phyloP scores from a whole-genome alignment of 768 basidiomycete species.

The Fomitopsis serialis region DNA sequence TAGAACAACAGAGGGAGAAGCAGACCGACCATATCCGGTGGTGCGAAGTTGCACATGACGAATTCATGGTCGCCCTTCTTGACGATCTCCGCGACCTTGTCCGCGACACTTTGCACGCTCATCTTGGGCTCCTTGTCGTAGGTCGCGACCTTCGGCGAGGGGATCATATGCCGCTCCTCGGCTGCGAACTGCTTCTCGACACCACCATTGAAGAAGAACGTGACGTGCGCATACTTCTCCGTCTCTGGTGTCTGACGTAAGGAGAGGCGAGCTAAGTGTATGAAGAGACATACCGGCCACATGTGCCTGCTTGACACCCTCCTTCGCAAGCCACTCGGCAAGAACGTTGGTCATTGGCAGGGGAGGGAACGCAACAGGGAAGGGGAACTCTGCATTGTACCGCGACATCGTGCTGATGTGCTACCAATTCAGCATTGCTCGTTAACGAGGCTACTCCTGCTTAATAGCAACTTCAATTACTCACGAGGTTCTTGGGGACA shows the following conservation, averaged over 20 bases:
- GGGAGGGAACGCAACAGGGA: conserved; percentile 89
- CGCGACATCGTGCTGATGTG: conserved; percentile 90
- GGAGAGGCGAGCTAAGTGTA: not conserved
- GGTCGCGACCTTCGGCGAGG: conserved; percentile 90
- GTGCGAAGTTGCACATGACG: conserved; percentile 97
- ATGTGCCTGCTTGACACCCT: conserved; percentile 82
- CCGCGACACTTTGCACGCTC: conserved; percentile 84
- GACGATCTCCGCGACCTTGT: conserved; percentile 88
- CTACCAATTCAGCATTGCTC: conserved; percentile 30
- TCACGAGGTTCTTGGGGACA: conserved; percentile 74
- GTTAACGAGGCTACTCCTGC: not conserved
- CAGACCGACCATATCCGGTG: conserved; percentile 95
- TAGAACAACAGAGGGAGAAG: not conserved
- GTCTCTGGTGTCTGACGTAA: conserved; percentile 50
- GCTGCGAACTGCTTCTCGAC: conserved; percentile 85
- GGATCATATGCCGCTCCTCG: conserved; percentile 84
- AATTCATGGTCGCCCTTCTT: conserved; percentile 70
- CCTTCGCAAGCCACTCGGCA: conserved; percentile 81
- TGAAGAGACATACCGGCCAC: conserved; percentile 56
- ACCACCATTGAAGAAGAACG: conserved; percentile 98
- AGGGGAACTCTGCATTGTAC: conserved; percentile 89
- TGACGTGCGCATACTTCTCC: conserved; percentile 98
- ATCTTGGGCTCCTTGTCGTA: conserved; percentile 91
- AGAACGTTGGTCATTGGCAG: conserved; percentile 92
- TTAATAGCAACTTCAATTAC: conserved; percentile 21